Evolutionary conservation across 768 basidiomycete genomes (phyloP), one percentile per base, ranked within the genome.

Genomic region (Tricholoma saponaceum): DNA sequence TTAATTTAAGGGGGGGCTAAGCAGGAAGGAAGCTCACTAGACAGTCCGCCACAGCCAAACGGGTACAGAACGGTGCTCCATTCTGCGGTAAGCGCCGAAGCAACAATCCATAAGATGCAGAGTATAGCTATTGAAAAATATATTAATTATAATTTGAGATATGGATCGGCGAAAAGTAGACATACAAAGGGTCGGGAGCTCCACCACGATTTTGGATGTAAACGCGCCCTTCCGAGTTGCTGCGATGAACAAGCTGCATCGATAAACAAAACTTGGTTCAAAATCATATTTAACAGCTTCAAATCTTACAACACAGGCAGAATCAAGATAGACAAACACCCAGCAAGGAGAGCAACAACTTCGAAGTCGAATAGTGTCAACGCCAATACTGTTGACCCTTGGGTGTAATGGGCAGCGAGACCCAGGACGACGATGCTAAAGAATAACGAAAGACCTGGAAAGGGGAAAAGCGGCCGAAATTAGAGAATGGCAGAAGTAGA

Each of bases 121-220:
- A 65, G 43, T 25, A 61, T 18, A 33, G 56, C 64, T 65, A 39
- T 37, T 23, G n/a, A 7, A 18, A 32, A 28, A n/a, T 5, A 1
- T 1, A 14, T 33, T 13, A 14, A 33, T 35, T 9, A 7, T 25
- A 14, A 3, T n/a, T 23, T 20, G 8, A 20, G 10, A 26, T 14
- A 18, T 20, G 6, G 28, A n/a, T 30, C 8, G 16, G 10, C 5
- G 46, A 13, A 57, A 16, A 16, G 13, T 4, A n/a, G 10, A 52
- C 64, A 26, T 46, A 65, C 62, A 47, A 26, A 64, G 56, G 20
- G 22, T 26, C 2, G 44, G 10, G 23, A 65, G 41, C 12, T 65
- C 64, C 20, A 61, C 60, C 3, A 44, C 23, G 22, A 65, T 52
- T 54, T 55, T 63, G 25, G 62, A 59, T 1, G 59, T 57, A 22